Conservation (phyloP, 2,329 filamentous ascomycete species). For the Pseudogymnoascus sp. region DNA sequence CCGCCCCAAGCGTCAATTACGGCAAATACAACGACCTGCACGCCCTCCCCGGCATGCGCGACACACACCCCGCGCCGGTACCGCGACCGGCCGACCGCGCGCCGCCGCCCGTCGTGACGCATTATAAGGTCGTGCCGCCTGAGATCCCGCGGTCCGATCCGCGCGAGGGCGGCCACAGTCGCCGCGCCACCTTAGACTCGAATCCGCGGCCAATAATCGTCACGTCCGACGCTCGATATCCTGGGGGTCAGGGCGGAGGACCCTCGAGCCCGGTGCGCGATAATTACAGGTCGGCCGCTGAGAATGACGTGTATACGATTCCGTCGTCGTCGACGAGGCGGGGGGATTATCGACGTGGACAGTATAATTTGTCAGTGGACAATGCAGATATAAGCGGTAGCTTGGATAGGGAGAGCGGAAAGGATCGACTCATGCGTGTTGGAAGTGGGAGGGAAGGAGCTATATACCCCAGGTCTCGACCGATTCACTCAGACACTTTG, state of each 20-base stretch:
- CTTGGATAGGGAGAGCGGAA: constrained; percentile 19
- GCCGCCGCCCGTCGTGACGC: constrained; percentile 41
- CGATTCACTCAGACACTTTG: constrained; percentile 17
- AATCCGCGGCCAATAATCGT: constrained; percentile 47
- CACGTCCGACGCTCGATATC: constrained; percentile 36
- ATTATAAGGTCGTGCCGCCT: constrained; percentile 46
- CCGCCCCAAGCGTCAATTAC: constrained; percentile 45
- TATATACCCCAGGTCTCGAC: constrained; percentile 21
- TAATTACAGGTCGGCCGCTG: constrained; percentile 40
- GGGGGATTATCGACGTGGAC: constrained; percentile 34
- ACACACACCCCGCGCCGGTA: constrained; percentile 27
- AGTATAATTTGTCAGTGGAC: constrained; percentile 42
- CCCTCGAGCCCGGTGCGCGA: constrained; percentile 46
- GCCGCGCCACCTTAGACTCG: constrained; percentile 43
- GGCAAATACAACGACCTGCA: constrained; percentile 48
- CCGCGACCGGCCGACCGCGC: constrained; percentile 27
- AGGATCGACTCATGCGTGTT: constrained; percentile 15
- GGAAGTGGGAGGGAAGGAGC: constrained; percentile 19
- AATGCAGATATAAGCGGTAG: constrained; percentile 37
- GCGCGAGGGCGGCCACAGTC: constrained; percentile 41
- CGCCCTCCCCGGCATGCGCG: constrained; percentile 39
- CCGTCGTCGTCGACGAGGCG: constrained; percentile 43
- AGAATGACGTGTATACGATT: constrained; percentile 46
- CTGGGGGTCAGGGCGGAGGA: constrained; percentile 23
- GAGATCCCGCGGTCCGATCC: constrained; percentile 41